Percentiles rank a stretch among this genome's conserved stretches.
Conservation (phyloP, 2,329 filamentous ascomycete genomes). For the Aspergillus pseudoviridinutans region DNA sequence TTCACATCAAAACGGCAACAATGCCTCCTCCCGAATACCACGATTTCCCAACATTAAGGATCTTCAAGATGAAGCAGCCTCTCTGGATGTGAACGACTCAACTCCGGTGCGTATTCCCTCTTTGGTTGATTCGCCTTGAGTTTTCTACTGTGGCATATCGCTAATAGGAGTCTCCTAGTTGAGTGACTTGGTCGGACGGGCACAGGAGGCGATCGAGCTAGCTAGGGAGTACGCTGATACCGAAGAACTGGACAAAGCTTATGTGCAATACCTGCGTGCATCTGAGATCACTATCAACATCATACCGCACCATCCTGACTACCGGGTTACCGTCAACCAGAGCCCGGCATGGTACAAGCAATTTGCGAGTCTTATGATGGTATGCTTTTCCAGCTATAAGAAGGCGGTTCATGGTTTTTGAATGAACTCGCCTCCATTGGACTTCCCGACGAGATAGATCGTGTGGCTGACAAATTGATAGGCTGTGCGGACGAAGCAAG, state of each 20-base stretch:
- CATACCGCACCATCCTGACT: constrained; percentile 74
- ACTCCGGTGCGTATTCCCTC: constrained; percentile 25
- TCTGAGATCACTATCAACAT: constrained; percentile 72
- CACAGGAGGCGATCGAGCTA: constrained; percentile 34
- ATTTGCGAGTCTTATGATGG: constrained; percentile 49
- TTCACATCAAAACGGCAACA: constrained; percentile 21
- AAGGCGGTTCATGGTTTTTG: not conserved
- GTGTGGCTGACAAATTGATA: constrained; percentile 15
- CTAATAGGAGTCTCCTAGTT: constrained; percentile 27
- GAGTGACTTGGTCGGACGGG: constrained; percentile 29
- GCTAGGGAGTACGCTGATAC: constrained; percentile 29
- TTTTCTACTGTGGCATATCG: not conserved
- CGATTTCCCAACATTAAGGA: constrained; percentile 39
- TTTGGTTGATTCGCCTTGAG: not conserved
- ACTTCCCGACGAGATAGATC: not conserved
- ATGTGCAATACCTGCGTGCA: constrained; percentile 79
- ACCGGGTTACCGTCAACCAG: constrained; percentile 58
- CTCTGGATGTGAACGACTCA: constrained; percentile 29
- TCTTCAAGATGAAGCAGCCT: constrained; percentile 37
- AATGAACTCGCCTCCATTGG: not conserved
- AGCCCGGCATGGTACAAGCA: constrained; percentile 47
- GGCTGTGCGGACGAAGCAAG: constrained; percentile 40
- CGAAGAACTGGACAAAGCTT: constrained; percentile 62
- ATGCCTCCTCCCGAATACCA: constrained; percentile 17
- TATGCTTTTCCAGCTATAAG: constrained; percentile 10